Percentiles rank a stretch among this genome's conserved stretches.
phyloP scores from a whole-genome alignment of 2,329 filamentous ascomycete genomes.

The Colletotrichum sojae region DNA sequence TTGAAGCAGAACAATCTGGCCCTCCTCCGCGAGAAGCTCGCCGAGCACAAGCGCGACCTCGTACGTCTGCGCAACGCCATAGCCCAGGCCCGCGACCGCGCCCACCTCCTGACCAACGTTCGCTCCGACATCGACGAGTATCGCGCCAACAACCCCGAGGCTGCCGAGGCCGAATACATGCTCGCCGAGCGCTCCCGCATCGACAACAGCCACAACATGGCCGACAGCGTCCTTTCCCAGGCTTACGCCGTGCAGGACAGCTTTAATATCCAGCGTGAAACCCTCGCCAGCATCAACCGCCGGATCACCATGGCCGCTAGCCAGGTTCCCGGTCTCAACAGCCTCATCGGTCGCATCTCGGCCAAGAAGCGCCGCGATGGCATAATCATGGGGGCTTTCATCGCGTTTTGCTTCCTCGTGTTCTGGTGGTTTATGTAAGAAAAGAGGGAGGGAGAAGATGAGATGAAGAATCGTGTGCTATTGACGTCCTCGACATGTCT shows the following conservation, averaged over 20 bases:
- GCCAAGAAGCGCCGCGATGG: conserved; percentile 95
- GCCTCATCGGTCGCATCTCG: conserved; percentile 91
- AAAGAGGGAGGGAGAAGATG: conserved; percentile 44
- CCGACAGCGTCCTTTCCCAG: conserved; percentile 92
- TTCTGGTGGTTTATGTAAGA: conserved; percentile 81
- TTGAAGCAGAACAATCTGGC: conserved; percentile 97
- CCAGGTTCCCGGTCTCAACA: conserved; percentile 93
- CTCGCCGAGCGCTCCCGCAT: conserved; percentile 87
- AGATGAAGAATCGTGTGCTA: conserved; percentile 3
- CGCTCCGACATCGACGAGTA: conserved; percentile 94
- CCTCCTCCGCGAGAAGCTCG: conserved; percentile 90
- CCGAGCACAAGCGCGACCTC: conserved; percentile 88
- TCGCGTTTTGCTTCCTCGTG: conserved; percentile 91
- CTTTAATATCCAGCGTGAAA: conserved; percentile 90
- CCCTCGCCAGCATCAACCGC: conserved; percentile 88
- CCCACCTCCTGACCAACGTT: conserved; percentile 91
- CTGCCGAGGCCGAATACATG: conserved; percentile 97
- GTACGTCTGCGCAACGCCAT: conserved; percentile 81
- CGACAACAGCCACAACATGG: conserved; percentile 90
- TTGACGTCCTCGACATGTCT: conserved; percentile 17
- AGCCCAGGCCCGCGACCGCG: conserved; percentile 83
- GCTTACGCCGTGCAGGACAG: conserved; percentile 97
- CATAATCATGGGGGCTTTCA: conserved; percentile 91
- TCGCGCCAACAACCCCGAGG: conserved; percentile 83
- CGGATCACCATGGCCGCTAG: conserved; percentile 91